Base-by-base conservation (phyloP, 2,329 filamentous ascomycete species). In the Fusarium clavum region DNA sequence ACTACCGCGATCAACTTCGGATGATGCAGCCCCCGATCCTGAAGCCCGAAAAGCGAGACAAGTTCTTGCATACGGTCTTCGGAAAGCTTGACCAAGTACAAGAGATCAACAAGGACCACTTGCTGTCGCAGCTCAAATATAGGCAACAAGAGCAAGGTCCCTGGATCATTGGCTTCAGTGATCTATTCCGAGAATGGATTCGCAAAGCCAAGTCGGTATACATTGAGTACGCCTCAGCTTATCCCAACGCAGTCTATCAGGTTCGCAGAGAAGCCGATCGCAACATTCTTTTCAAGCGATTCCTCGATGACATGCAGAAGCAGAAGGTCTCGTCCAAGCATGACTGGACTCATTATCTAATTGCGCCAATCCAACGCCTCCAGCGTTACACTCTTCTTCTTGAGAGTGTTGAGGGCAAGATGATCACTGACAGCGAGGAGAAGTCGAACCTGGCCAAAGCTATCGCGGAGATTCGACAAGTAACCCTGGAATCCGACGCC, bases 101-200 rank as follows among this genome's bases (percentile, higher is more conserved):
- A 77, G 90, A 91, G 71, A 94, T 94, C 73, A 98, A 98, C 80
- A 96, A 97, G 79, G 94, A 98, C 68, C 91, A 96, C 78, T 87
- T 99, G 22, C 83, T 99, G 25, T 92, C 95, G 3, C 95, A 98
- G 79, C 87, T 99, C 74, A 98, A 98, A 77, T 99, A 98, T 78
- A 90, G 96, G 27, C 96, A 99, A 79, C 92, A 96, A 76, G 96
- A 98, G 78, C 95, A 99, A 81, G 96, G 96, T 0, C 96, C 96
- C 0, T 99, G 94, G 90, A 91, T 99, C 62, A 86, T 88, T 14
- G 96, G 96, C 5, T 98, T 98, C 81, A 98, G 94, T 77, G 96
- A 98, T 76, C 93, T 99, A 52, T 98, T 99, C 84, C 87, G 96
- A 62, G 96, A 99, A 81, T 99, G 96, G 96, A 97, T 98, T 67